phyloP scores from a whole-genome alignment of 2,329 filamentous ascomycete genomes.

The Cadophora luteo-olivacea region DNA sequence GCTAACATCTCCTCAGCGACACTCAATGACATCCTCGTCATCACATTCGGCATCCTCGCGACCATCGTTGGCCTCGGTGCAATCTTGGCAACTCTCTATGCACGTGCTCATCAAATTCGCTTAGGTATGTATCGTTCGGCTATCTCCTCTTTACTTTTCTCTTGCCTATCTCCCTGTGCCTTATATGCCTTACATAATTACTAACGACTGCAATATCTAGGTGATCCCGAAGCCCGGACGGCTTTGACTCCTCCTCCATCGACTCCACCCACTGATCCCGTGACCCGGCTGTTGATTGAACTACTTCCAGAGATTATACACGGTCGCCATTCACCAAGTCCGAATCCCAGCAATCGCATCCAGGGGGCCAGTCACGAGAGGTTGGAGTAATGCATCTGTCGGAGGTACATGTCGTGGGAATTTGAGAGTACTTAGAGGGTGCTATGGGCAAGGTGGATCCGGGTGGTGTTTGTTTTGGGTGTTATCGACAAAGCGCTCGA shows the following conservation, averaged over 20 bases:
- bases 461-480: background rate
- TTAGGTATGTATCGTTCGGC: no score
- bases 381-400: background rate
- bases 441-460: background rate
- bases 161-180: no score
- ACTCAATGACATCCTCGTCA: background rate
- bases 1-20: background rate
- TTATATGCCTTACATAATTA: no score
- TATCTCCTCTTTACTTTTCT: background rate
- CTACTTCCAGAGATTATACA: background rate
- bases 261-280: background rate
- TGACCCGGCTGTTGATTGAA: background rate
- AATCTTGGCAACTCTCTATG: background rate
- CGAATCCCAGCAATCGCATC: background rate
- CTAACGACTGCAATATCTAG: no score
- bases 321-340: background rate
- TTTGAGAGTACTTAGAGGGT: background rate
- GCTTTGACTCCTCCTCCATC: background rate
- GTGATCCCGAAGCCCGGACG: no score
- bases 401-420: background rate
- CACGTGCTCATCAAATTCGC: background rate
- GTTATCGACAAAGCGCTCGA: no score
- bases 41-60: constrained; percentile 12
- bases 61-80: background rate
- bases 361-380: background rate